Evolutionary conservation across 805 yeast genomes (phyloP).

Genomic region (Isabelozyma gotoi): DNA sequence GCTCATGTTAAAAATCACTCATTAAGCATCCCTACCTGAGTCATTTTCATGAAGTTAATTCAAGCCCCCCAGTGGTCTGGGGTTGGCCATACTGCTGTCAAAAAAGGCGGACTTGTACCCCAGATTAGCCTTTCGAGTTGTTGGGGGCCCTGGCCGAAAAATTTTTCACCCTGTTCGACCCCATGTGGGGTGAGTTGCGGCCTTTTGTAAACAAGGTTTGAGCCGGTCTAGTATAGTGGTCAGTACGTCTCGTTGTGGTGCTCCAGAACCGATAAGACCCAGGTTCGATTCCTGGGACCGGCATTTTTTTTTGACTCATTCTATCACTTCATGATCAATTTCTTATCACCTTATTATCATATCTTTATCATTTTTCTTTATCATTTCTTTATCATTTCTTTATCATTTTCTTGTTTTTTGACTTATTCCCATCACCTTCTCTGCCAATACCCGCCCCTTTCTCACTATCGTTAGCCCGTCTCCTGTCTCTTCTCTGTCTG

Average conservation of each 20-base stretch:
- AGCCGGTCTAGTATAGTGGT: conserved; percentile 44
- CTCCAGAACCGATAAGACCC: conserved; percentile 38
- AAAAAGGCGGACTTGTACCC: too few relatives aligned
- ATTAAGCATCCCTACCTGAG: too few relatives aligned
- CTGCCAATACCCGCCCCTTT: too few relatives aligned
- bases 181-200: background rate
- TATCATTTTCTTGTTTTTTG: background rate
- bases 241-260: conserved; percentile 47
- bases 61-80: too few relatives aligned
- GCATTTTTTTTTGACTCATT: conserved; percentile 27
- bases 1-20: too few relatives aligned
- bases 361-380: too few relatives aligned
- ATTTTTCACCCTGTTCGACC: background rate
- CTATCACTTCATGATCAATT: too few relatives aligned
- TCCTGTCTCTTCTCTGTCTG: too few relatives aligned
- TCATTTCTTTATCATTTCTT: background rate
- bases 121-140: too few relatives aligned
- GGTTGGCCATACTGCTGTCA: too few relatives aligned
- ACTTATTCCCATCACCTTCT: background rate
- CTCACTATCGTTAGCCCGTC: too few relatives aligned
- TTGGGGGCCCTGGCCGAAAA: background rate
- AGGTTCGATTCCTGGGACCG: conserved; percentile 51
- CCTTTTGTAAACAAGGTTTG: background rate
- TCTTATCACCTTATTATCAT: background rate
- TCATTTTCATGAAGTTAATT: too few relatives aligned